phyloP scores from a whole-genome alignment of 2,329 filamentous ascomycete genomes.

The Cordyceps cicadae region DNA sequence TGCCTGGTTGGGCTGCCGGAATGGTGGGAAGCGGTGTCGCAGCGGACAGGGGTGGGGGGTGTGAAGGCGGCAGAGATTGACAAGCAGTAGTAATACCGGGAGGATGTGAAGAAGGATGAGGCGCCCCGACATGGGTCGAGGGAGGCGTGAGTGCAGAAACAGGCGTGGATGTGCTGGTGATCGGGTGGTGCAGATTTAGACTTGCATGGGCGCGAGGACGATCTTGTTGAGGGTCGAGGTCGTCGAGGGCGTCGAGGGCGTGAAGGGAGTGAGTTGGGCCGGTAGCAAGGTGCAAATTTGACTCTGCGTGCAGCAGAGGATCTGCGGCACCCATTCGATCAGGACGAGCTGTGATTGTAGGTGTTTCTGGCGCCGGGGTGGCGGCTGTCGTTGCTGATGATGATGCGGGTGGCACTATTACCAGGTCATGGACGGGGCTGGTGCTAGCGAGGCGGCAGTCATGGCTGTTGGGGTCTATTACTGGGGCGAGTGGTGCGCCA shows the following conservation, averaged over 20 bases:
- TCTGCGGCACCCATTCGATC: background rate
- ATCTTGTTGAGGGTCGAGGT: background rate
- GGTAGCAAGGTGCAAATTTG: background rate
- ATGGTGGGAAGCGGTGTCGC: conserved; percentile 9
- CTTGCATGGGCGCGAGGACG: background rate
- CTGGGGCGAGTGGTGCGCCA: conserved; percentile 42
- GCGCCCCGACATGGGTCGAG: background rate
- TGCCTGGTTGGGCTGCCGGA: conserved; percentile 8
- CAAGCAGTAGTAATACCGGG: background rate
- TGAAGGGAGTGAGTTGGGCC: background rate
- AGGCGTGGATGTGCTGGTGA: background rate
- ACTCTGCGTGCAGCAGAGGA: background rate
- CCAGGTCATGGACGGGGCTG: conserved; percentile 6
- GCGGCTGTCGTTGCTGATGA: background rate
- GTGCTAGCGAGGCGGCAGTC: background rate
- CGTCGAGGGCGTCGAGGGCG: background rate
- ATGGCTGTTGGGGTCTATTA: conserved; percentile 24
- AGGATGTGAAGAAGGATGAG: background rate
- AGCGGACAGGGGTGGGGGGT: conserved; percentile 8
- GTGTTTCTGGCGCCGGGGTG: background rate
- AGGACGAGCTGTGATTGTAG: background rate
- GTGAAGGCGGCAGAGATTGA: background rate
- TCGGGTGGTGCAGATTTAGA: background rate
- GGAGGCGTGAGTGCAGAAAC: background rate
- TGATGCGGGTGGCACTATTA: conserved; percentile 1